Evolutionary conservation across 176 grass and related monocot genomes (phyloP).

Genomic region (Triticum timopheevii): DNA sequence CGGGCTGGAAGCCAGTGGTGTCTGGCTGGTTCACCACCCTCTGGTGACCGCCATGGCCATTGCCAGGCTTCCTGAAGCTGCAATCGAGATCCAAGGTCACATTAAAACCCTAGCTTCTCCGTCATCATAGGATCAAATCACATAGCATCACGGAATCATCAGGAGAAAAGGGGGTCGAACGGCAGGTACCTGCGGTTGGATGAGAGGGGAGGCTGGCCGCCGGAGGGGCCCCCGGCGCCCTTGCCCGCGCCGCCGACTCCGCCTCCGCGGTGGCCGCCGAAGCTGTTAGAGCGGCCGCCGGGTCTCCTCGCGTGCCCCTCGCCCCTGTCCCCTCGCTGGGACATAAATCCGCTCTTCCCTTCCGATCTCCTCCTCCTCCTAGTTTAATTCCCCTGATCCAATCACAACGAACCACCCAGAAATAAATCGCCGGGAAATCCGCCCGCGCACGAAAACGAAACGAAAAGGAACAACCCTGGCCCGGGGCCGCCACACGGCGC

Average conservation of each 20-base stretch:
- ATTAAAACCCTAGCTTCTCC: constrained; percentile 41
- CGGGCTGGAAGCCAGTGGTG: constrained; percentile 57
- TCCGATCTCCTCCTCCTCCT: constrained; percentile 51
- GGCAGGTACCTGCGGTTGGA: constrained; percentile 65
- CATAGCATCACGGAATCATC: background rate
- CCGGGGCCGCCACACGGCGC: too few species aligned
- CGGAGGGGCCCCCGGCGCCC: constrained; percentile 38
- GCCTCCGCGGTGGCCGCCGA: constrained; percentile 65
- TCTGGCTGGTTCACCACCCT: constrained; percentile 55
- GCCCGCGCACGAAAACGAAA: background rate
- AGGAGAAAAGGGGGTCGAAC: background rate
- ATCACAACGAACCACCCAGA: background rate
- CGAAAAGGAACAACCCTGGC: background rate
- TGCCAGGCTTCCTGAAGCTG: constrained; percentile 71
- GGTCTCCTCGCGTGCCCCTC: constrained; percentile 80
- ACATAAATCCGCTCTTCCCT: constrained; percentile 66
- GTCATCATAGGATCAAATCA: constrained; percentile 15
- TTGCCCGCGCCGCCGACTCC: constrained; percentile 52
- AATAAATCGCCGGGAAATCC: constrained; percentile 23
- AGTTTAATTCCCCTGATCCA: constrained; percentile 40
- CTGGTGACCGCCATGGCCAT: constrained; percentile 60
- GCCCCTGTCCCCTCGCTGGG: constrained; percentile 73
- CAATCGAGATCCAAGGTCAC: constrained; percentile 43
- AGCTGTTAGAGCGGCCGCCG: constrained; percentile 63
- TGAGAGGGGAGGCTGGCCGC: constrained; percentile 40